Evolutionary conservation across 805 yeast genomes (phyloP), one percentile per base, ranked within the genome.

Genomic region (Candida lessepsii): DNA sequence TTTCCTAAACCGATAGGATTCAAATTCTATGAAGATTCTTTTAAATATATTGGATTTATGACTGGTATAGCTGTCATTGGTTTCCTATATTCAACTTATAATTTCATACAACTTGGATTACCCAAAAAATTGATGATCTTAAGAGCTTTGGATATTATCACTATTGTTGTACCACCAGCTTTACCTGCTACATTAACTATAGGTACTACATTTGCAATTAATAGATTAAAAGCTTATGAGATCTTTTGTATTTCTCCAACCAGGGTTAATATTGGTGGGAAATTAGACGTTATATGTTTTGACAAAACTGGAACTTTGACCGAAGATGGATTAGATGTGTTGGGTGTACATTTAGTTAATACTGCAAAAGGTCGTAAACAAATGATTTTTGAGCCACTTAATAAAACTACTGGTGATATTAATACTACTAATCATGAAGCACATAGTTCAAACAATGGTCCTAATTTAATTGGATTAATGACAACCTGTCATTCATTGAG

Each of bases 111-210:
- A 50, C 63, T 93, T 45, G 93, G 95, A 0, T 61, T 93, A 27
- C 80, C 83, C 4, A 75, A 75, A 46, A 71, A 71, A 34, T 63
- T 83, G 26, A 91, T 93, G 70, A 71, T 90, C 5, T 67, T 93
- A 41, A 76, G 99, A 51, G 98, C 98, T 0, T 68, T 93, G 40
- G 99, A 93, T 64, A 78, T 93, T 38, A 83, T 93, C 40, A 93
- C 99, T 0, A 89, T 93, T 58, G 99, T 93, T 5, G 96, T 93
- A 1, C 99, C 99, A 1, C 99, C 99, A 1, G 99, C 99, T 0
- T 71, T 93, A 32, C 99, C 99, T 0, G 99, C 99, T 0, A 93
- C 99, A 0, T 67, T 93, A 45, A 89, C 99, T 0, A 91, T 93
- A 44, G 99, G 99, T 14, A 90, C 97, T 0, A 87, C 91, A 49